A percentile compares a stretch with the other conserved stretches of the same genome.
Evolutionary conservation across 768 basidiomycete species (phyloP).

Genomic region (Naematelia encephala): DNA sequence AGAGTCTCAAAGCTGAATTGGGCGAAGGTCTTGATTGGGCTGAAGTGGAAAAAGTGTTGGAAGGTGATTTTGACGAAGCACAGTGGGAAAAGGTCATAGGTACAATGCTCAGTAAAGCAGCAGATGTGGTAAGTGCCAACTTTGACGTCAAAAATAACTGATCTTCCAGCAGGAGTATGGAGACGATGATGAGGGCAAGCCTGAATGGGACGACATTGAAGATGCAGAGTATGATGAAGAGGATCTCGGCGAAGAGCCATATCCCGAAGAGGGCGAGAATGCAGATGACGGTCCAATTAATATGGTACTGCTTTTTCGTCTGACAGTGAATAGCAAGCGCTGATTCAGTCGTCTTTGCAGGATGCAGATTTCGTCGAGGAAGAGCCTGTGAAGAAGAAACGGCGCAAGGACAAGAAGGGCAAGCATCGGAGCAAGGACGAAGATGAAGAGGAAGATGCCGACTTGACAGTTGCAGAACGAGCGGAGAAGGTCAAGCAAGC

Average conservation of each 20-base stretch:
- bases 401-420: conserved; percentile 30
- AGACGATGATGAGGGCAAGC: conserved; percentile 61
- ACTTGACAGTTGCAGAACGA: conserved; percentile 75
- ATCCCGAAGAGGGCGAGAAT: conserved; percentile 56
- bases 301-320: conserved; percentile 31
- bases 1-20: conserved; percentile 78
- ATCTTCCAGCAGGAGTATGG: conserved; percentile 42
- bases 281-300: conserved; percentile 54
- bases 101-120: conserved; percentile 62
- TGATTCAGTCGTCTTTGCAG: conserved; percentile 25
- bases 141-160: conserved; percentile 31
- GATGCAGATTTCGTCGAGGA: conserved; percentile 48
- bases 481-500: conserved; percentile 78
- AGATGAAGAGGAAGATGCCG: conserved; percentile 16
- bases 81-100: conserved; percentile 81
- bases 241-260: conserved; percentile 55
- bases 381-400: conserved; percentile 29
- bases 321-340: neutral
- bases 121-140: conserved; percentile 29
- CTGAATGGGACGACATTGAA: conserved; percentile 74
- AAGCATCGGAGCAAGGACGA: conserved; percentile 23
- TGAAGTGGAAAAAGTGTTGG: conserved; percentile 71
- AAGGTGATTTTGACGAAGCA: conserved; percentile 87
- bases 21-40: conserved; percentile 47
- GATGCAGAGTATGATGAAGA: conserved; percentile 50